Evolutionary conservation across 176 grass and related monocot species (phyloP).

Genomic region (Lolium multiflorum): DNA sequence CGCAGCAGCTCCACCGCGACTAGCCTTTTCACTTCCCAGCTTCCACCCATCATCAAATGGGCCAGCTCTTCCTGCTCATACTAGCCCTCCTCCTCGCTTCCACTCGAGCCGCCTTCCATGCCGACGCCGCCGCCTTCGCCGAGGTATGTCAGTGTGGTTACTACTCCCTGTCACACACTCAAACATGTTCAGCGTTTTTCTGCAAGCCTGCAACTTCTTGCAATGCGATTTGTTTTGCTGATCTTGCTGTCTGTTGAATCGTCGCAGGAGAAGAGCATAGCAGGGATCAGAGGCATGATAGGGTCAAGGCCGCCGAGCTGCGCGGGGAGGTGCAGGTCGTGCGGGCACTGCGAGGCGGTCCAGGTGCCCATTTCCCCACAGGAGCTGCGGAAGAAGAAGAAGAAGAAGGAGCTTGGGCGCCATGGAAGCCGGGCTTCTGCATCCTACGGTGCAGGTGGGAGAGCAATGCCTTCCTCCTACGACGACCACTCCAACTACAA

Average conservation of each 20-base stretch:
- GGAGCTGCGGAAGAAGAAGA: slow-evolving; percentile 30
- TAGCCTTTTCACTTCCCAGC: not conserved
- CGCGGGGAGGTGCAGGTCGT: slow-evolving; percentile 62
- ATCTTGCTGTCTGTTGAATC: not conserved
- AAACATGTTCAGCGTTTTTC: not conserved
- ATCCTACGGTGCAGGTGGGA: not conserved
- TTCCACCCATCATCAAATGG: slow-evolving; percentile 40
- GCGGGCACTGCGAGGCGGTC: slow-evolving; percentile 65
- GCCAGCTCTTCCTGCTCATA: slow-evolving; percentile 37
- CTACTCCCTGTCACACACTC: not conserved
- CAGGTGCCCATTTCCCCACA: slow-evolving; percentile 59
- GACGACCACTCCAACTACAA: slow-evolving; percentile 79
- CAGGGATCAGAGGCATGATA: slow-evolving; percentile 43
- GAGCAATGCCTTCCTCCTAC: slow-evolving; percentile 45
- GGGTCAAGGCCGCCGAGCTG: slow-evolving; percentile 70
- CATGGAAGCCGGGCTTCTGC: slow-evolving; percentile 28
- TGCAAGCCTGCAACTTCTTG: not conserved
- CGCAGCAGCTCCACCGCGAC: not conserved
- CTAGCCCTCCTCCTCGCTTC: slow-evolving; percentile 43
- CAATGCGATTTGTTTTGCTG: not conserved
- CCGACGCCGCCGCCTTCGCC: not conserved
- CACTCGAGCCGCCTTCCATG: not conserved
- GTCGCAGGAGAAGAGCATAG: slow-evolving; percentile 40
- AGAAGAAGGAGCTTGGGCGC: slow-evolving; percentile 14
- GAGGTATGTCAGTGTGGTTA: slow-evolving; percentile 47